A percentile compares a stretch with the other conserved stretches of the same genome.
Evolutionary conservation across 2,329 filamentous ascomycete genomes (phyloP).

Genomic region (Alternaria angustiovoidea): DNA sequence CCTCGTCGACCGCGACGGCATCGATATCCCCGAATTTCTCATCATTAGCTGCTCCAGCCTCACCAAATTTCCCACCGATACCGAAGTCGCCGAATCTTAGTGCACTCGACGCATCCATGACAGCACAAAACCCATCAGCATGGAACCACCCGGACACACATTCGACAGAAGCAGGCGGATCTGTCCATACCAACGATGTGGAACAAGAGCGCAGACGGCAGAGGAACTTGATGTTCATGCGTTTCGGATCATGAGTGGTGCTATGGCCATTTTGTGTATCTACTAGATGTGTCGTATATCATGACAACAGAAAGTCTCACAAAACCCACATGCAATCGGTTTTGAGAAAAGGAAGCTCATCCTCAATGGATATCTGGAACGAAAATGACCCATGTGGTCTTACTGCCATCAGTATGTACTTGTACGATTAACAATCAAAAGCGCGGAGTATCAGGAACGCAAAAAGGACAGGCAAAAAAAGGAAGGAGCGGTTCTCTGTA

Average conservation of each 20-base stretch:
- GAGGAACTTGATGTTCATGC: slow-evolving; percentile 29
- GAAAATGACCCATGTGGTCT: too few species aligned
- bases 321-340: too few species aligned
- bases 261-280: not conserved
- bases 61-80: slow-evolving; percentile 12
- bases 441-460: not conserved
- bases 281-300: not conserved
- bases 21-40: slow-evolving; percentile 2
- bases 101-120: not conserved
- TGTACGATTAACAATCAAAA: not conserved
- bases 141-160: not conserved
- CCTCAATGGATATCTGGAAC: not conserved
- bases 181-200: not conserved
- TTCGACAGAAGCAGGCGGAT: not conserved
- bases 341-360: not conserved
- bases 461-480: not conserved
- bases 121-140: not conserved
- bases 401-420: not conserved
- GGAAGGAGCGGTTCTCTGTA: not conserved
- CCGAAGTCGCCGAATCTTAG: not conserved
- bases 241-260: slow-evolving; percentile 15
- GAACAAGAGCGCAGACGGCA: slow-evolving; percentile 28
- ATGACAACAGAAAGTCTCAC: too few species aligned
- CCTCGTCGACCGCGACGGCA: not conserved
- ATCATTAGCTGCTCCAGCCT: slow-evolving; percentile 4